These are phyloP conservation scores for Pontederia paniculata DNA, from an alignment of 176 grass and related monocot genomes.

Conservation along the genomic window DNA sequence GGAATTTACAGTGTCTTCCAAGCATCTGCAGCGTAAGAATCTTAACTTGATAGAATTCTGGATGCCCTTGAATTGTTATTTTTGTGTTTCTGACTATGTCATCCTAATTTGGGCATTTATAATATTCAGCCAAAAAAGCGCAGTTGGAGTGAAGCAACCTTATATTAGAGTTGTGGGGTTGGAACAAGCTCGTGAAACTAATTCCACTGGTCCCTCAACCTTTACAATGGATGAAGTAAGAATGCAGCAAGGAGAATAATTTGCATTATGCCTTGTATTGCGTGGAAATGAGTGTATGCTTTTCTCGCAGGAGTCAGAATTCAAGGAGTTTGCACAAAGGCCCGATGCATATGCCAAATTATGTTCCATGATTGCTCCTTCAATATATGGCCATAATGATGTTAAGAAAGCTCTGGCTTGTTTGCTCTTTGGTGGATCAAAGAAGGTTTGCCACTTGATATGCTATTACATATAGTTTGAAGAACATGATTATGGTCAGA, in stretches of 20 bases:
- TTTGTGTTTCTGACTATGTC: background rate
- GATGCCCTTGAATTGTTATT: background rate
- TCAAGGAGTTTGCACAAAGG: constrained; percentile 96
- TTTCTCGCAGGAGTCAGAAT: constrained; percentile 55
- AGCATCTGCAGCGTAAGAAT: constrained; percentile 69
- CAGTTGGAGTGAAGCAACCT: constrained; percentile 91
- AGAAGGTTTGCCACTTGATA: constrained; percentile 38
- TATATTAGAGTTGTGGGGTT: constrained; percentile 98
- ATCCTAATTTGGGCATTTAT: background rate
- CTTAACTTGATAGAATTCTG: background rate
- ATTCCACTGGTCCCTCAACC: constrained; percentile 60
- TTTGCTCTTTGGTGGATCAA: constrained; percentile 81
- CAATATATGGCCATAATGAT: constrained; percentile 82
- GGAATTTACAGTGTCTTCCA: constrained; percentile 93
- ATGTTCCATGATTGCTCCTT: constrained; percentile 78
- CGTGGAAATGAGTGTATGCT: background rate
- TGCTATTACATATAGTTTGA: background rate
- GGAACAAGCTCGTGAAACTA: constrained; percentile 76
- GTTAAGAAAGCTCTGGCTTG: constrained; percentile 96
- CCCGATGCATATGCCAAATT: constrained; percentile 77
- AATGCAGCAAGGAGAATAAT: background rate
- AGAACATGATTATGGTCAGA: background rate
- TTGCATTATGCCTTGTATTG: background rate
- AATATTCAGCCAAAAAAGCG: constrained; percentile 57
- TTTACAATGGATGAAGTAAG: constrained; percentile 83